Conservation (phyloP, 2,329 filamentous ascomycete genomes). For the Coniella lustricola region DNA sequence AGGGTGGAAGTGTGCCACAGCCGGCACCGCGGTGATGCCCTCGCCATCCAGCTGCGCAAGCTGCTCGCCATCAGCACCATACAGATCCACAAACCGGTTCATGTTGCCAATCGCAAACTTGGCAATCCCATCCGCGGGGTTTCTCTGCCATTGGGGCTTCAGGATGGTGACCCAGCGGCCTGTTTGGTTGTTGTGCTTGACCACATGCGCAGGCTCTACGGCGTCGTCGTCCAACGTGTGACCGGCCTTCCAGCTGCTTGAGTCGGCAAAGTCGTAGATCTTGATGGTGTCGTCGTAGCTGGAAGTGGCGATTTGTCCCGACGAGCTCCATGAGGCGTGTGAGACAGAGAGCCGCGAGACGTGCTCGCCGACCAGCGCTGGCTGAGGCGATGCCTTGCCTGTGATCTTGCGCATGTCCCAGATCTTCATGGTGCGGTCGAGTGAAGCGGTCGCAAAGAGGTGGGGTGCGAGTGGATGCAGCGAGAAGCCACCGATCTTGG, state of each 20-base stretch:
- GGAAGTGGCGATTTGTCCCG: conserved; percentile 80
- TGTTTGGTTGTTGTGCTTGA: conserved; percentile 92
- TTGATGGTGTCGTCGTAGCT: conserved; percentile 96
- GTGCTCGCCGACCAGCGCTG: conserved; percentile 72
- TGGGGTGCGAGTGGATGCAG: conserved; percentile 75
- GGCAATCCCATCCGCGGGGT: conserved; percentile 70
- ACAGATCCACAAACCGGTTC: conserved; percentile 95
- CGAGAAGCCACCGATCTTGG: conserved; percentile 93
- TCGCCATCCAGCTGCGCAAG: conserved; percentile 82
- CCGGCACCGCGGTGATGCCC: conserved; percentile 88
- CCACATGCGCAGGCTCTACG: conserved; percentile 61
- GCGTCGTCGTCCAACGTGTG: conserved; percentile 50
- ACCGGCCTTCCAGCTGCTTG: conserved; percentile 51
- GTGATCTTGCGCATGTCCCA: conserved; percentile 85
- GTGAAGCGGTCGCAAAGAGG: conserved; percentile 77
- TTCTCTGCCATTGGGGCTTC: conserved; percentile 82
- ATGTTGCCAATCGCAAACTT: conserved; percentile 94
- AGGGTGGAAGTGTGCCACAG: conserved; percentile 85
- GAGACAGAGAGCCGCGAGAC: conserved; percentile 78
- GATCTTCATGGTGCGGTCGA: conserved; percentile 82
- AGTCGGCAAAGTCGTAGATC: conserved; percentile 70
- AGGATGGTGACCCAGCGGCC: conserved; percentile 83
- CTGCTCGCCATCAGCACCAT: conserved; percentile 73
- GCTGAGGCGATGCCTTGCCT: conserved; percentile 53
- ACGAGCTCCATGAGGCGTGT: conserved; percentile 82